Evolutionary conservation across 2,329 filamentous ascomycete genomes (phyloP), one percentile per base, ranked within the genome.

Genomic region (Pyricularia sp.): DNA sequence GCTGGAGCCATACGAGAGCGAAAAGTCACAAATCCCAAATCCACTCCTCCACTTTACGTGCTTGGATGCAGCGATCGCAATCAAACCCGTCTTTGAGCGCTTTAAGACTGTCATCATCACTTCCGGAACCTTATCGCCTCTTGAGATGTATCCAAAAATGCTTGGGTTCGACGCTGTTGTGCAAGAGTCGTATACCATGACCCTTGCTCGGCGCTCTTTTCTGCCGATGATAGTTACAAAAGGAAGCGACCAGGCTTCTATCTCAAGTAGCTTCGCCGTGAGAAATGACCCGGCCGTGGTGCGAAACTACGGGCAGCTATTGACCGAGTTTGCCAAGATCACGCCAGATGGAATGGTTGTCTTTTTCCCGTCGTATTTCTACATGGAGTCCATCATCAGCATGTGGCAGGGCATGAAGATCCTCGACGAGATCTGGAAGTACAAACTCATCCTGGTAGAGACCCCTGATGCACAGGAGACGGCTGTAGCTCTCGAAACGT

Each of bases 401-500:
- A 96, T 96, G 87, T 99, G 94, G 94, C 94, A 99, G 75, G 92
- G 91, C 65, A 97, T 97, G 93, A 92, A 92, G 30, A 96, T 97
- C 68, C 81, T 99, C 44, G 94, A 99, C 76, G 90, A 94, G 73
- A 92, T 99, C 35, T 99, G 94, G 94, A 97, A 96, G 76, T 97
- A 96, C 80, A 99, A 99, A 75, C 84, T 99, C 69, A 97, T 99
- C 69, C 83, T 99, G 8, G 94, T 99, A 66, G 94, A 99, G 79
- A 99, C 96, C 0, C 94, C 94, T 0, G 94, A 99, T 74, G 91
- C 92, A 1, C 94, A 99, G 76, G 94, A 99, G 78, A 99, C 94
- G 0, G 96, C 93, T 0, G 82, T 99, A 7, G 94, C 94, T 0
- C 82, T 99, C 8, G 94, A 99, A 76, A 97, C 94, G 0, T 99